Percentiles rank a stretch among this genome's conserved stretches.
phyloP scores from a whole-genome alignment of 2,329 filamentous ascomycete genomes.

The Alternaria ethzedia region DNA sequence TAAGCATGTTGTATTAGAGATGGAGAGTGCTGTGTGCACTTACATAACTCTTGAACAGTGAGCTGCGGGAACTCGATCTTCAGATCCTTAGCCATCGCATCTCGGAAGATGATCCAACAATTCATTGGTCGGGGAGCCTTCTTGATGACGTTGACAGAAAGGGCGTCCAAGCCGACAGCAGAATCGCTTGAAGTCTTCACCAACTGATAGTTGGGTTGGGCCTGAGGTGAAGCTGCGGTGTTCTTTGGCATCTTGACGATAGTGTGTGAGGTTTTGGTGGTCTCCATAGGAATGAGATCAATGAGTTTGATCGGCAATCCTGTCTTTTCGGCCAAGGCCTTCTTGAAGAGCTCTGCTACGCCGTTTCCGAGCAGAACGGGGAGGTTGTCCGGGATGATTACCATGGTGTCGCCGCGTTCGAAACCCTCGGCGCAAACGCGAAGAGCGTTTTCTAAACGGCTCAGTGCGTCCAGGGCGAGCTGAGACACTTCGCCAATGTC shows the following conservation, averaged over 20 bases:
- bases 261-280: conserved; percentile 7
- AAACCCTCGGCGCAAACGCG: conserved; percentile 11
- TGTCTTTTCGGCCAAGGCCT: conserved; percentile 5
- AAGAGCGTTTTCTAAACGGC: conserved; percentile 12
- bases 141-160: conserved; percentile 9
- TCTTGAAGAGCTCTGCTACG: conserved; percentile 12
- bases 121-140: conserved; percentile 38
- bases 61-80: conserved; percentile 23
- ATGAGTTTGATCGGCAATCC: conserved; percentile 8
- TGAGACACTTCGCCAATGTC: background rate
- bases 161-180: background rate
- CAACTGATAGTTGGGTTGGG: background rate
- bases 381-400: conserved; percentile 14
- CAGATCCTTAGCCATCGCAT: conserved; percentile 25
- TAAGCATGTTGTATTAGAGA: background rate
- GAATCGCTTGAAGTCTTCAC: background rate
- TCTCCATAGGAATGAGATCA: conserved; percentile 4
- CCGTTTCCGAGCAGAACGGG: background rate
- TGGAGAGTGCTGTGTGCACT: conserved; percentile 4
- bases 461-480: conserved; percentile 3
- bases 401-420: conserved; percentile 3
- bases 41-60: conserved; percentile 34
- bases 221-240: background rate
- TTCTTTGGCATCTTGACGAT: conserved; percentile 16
- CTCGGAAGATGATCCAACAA: conserved; percentile 34